Percentiles rank a stretch among this genome's conserved stretches.
Conservation (phyloP, 2,329 filamentous ascomycete genomes). For the Chlorencoelia australis region DNA sequence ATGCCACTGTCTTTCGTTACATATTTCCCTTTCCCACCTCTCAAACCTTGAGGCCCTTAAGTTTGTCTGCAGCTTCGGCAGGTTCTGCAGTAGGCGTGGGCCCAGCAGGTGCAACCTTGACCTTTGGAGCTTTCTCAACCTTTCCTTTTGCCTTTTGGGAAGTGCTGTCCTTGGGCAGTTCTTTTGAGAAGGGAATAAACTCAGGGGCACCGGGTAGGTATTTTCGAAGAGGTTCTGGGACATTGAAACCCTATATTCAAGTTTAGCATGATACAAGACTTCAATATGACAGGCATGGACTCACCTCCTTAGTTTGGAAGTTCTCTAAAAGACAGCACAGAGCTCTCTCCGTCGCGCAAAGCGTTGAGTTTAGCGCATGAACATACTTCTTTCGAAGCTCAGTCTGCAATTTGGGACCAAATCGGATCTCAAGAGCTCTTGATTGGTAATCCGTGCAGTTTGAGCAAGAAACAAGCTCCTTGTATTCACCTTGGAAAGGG, state of each 20-base stretch:
- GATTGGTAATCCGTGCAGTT: slow-evolving; percentile 99
- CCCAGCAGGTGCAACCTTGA: slow-evolving; percentile 19
- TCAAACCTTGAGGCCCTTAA: slow-evolving; percentile 28
- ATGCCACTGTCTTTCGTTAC: no score
- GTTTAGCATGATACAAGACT: slow-evolving; percentile 14
- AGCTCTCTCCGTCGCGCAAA: slow-evolving; percentile 84
- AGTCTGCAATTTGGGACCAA: slow-evolving; percentile 76
- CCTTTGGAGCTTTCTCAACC: slow-evolving; percentile 22
- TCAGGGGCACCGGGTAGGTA: slow-evolving; percentile 85
- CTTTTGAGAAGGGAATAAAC: slow-evolving; percentile 81
- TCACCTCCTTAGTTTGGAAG: slow-evolving; percentile 79
- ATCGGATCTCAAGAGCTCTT: slow-evolving; percentile 84
- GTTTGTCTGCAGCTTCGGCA: slow-evolving; percentile 27
- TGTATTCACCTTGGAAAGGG: slow-evolving; percentile 93
- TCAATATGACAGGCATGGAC: slow-evolving; percentile 21
- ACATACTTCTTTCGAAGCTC: slow-evolving; percentile 87
- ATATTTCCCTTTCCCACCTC: no score
- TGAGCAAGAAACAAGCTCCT: slow-evolving; percentile 93
- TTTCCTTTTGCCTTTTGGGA: slow-evolving; percentile 42
- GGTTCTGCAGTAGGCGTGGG: slow-evolving; percentile 7
- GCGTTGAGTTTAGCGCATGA: slow-evolving; percentile 81
- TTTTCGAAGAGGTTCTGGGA: slow-evolving; percentile 76
- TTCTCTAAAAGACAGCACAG: slow-evolving; percentile 95
- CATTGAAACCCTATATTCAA: slow-evolving; percentile 52
- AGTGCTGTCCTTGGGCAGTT: slow-evolving; percentile 67